Percentiles rank a stretch among this genome's conserved stretches.
Evolutionary conservation across 2,329 filamentous ascomycete species (phyloP).

Genomic region (Aschersonia sp.): DNA sequence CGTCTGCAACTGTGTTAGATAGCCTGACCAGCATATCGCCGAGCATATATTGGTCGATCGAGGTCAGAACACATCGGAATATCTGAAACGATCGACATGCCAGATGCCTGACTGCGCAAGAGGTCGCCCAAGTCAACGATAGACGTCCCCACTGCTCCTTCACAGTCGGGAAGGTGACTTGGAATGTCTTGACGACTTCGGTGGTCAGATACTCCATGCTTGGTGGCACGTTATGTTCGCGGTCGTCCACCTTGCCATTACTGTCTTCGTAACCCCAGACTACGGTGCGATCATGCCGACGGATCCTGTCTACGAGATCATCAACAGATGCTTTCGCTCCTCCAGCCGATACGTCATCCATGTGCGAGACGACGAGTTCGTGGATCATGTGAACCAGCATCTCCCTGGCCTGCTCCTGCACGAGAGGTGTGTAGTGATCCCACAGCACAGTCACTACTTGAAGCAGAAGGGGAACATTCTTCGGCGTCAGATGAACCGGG

Average conservation of each 20-base stretch:
- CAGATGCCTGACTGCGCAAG: slow-evolving; percentile 85
- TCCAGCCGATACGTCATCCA: slow-evolving; percentile 53
- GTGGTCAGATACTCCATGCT: slow-evolving; percentile 77
- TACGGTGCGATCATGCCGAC: slow-evolving; percentile 69
- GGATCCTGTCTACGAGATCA: slow-evolving; percentile 73
- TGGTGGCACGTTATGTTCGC: slow-evolving; percentile 66
- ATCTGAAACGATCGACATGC: slow-evolving; percentile 96
- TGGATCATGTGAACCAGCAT: slow-evolving; percentile 98
- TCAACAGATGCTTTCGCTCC: slow-evolving; percentile 64
- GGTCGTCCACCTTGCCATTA: slow-evolving; percentile 61
- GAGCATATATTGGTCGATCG: slow-evolving; percentile 83
- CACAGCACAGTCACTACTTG: slow-evolving; percentile 89
- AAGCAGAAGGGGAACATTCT: slow-evolving; percentile 72
- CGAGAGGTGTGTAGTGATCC: slow-evolving; percentile 92
- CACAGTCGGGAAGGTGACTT: slow-evolving; percentile 69
- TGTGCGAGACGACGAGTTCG: slow-evolving; percentile 70
- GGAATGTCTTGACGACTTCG: slow-evolving; percentile 75
- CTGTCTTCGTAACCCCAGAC: slow-evolving; percentile 93
- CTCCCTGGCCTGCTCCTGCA: slow-evolving; percentile 92
- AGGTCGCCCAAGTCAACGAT: slow-evolving; percentile 89
- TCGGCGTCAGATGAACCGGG: slow-evolving; percentile 63
- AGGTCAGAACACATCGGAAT: slow-evolving; percentile 85
- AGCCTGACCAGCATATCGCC: slow-evolving; percentile 91
- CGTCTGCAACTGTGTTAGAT: slow-evolving; percentile 93
- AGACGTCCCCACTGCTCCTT: slow-evolving; percentile 85